Evolutionary conservation across 345 rosid genomes (phyloP).

Genomic region (Brassica rapa): DNA sequence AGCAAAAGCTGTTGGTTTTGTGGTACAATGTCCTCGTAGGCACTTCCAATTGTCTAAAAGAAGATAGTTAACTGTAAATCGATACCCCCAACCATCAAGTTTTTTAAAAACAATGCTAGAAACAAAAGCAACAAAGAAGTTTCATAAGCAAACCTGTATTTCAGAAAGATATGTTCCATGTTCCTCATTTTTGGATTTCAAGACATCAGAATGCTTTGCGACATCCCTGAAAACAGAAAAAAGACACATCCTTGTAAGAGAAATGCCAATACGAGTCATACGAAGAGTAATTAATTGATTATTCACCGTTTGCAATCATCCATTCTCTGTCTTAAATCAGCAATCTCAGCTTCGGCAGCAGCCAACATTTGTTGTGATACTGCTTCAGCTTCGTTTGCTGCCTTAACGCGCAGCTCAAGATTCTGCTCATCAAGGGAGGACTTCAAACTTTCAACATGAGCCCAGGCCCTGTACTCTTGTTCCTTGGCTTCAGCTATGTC

Average conservation of each 20-base stretch:
- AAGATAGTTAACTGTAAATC: conserved; percentile 43
- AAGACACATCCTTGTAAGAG: conserved; percentile 13
- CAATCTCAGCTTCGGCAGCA: conserved; percentile 98
- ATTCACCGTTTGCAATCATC: conserved; percentile 80
- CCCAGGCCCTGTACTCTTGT: conserved; percentile 78
- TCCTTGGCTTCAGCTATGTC: conserved; percentile 70
- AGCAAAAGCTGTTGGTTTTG: conserved; percentile 93
- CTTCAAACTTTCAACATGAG: conserved; percentile 74
- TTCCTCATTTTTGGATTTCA: conserved; percentile 87
- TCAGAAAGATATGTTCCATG: conserved; percentile 88
- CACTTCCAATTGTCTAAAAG: conserved; percentile 86
- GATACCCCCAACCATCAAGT: conserved; percentile 27
- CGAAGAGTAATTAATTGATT: not conserved
- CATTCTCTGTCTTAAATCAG: conserved; percentile 80
- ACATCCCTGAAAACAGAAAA: conserved; percentile 61
- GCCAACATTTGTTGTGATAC: conserved; percentile 89
- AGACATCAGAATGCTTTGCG: conserved; percentile 56
- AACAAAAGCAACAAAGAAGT: conserved; percentile 19
- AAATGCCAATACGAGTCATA: not conserved
- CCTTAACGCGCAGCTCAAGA: conserved; percentile 87
- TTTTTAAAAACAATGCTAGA: conserved; percentile 9
- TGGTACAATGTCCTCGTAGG: conserved; percentile 94
- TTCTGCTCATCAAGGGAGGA: conserved; percentile 84
- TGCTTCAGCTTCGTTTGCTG: conserved; percentile 97
- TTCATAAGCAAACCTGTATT: conserved; percentile 67